Conservation (phyloP, 2,329 filamentous ascomycete species). For the Catunica adiposa region DNA sequence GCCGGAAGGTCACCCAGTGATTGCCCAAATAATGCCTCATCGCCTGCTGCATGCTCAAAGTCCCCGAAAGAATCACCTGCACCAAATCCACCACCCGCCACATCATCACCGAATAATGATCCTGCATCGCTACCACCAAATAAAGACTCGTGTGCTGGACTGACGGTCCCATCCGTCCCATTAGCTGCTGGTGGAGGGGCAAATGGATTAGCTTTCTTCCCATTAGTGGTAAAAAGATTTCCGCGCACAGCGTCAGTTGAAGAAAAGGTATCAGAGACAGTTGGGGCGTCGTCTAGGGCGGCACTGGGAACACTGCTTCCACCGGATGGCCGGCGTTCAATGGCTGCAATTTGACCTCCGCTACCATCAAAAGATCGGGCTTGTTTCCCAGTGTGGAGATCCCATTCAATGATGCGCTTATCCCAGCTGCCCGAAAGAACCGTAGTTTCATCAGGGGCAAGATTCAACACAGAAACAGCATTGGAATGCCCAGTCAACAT, state of each 20-base stretch:
- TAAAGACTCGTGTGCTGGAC: constrained; percentile 60
- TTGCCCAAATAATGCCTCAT: constrained; percentile 5
- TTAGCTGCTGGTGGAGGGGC: constrained; percentile 11
- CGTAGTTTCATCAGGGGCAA: constrained; percentile 72
- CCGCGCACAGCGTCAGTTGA: constrained; percentile 38
- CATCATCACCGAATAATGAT: constrained; percentile 72
- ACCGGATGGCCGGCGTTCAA: constrained; percentile 69
- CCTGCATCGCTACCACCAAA: constrained; percentile 68
- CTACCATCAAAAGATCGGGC: constrained; percentile 61
- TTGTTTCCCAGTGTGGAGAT: constrained; percentile 68
- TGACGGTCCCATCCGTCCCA: constrained; percentile 34
- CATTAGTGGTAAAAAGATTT: constrained; percentile 4
- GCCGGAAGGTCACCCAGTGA: background rate
- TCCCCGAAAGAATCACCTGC: constrained; percentile 42
- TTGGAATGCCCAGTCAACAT: constrained; percentile 72
- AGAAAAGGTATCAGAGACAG: constrained; percentile 49
- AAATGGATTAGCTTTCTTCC: constrained; percentile 7
- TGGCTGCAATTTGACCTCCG: constrained; percentile 69
- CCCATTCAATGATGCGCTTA: constrained; percentile 87
- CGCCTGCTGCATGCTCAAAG: constrained; percentile 3
- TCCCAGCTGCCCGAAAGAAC: constrained; percentile 93
- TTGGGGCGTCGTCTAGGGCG: constrained; percentile 1
- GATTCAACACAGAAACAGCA: constrained; percentile 71
- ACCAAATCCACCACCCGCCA: constrained; percentile 26
- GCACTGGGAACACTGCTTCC: constrained; percentile 60